A percentile compares a stretch with the other conserved stretches of the same genome.
Conservation (phyloP, 768 basidiomycete species). For the Baorangia bicolor region DNA sequence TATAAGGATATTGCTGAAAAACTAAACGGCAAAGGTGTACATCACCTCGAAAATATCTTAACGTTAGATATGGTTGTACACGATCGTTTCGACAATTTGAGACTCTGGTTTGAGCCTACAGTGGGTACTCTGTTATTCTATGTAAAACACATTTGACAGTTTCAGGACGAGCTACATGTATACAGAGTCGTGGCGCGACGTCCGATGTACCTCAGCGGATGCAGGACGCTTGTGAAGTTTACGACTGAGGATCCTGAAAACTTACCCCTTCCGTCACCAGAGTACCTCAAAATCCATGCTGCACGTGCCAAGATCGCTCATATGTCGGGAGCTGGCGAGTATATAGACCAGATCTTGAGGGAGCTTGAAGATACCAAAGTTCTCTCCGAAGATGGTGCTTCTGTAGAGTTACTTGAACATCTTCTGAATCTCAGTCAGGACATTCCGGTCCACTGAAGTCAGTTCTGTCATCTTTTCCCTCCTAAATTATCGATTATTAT, state of each 20-base stretch:
- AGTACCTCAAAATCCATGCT: not conserved
- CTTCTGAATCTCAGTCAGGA: not conserved
- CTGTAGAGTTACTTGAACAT: not conserved
- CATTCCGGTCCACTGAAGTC: not conserved
- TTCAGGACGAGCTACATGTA: not conserved
- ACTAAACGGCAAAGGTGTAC: not conserved
- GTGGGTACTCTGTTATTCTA: not conserved
- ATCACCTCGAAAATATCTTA: not conserved
- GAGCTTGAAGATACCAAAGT: not conserved
- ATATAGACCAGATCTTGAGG: not conserved
- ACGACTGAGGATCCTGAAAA: not conserved
- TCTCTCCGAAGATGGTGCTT: not conserved
- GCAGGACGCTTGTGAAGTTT: not conserved
- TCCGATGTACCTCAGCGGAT: not conserved
- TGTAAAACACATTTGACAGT: not conserved
- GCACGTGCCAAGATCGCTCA: not conserved
- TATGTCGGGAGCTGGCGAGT: not conserved
- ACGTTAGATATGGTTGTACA: not conserved
- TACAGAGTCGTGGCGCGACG: not conserved
- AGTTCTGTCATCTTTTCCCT: not conserved
- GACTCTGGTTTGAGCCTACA: not conserved
- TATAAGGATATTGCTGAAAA: not conserved
- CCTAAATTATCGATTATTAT: too few relatives aligned
- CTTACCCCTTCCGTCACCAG: not conserved
- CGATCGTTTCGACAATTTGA: not conserved